Percentiles rank a stretch among this genome's conserved stretches.
phyloP scores from a whole-genome alignment of 1,284 basidiomycete species.

The Moniliophthora roreri region DNA sequence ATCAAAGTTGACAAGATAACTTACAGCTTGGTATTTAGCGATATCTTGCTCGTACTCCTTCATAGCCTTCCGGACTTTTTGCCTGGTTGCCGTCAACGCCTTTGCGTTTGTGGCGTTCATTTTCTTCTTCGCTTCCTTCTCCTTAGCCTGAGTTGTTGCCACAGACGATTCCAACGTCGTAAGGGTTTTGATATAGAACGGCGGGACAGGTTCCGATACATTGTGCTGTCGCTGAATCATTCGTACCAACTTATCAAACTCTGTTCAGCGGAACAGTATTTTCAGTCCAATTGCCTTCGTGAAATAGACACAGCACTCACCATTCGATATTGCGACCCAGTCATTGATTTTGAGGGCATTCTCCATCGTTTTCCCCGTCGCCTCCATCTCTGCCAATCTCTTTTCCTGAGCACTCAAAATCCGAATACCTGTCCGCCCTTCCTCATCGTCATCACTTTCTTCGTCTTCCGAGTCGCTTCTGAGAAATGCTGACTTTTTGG shows the following conservation, averaged over 20 bases:
- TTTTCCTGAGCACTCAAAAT: constrained; percentile 82
- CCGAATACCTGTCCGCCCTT: constrained; percentile 70
- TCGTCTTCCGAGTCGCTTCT: constrained; percentile 60
- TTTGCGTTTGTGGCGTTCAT: constrained; percentile 95
- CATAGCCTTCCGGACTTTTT: constrained; percentile 89
- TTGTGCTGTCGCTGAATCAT: constrained; percentile 90
- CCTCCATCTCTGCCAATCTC: constrained; percentile 86
- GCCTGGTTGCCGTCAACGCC: constrained; percentile 95
- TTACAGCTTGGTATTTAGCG: constrained; percentile 77
- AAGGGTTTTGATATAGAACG: constrained; percentile 84
- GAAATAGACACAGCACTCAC: constrained; percentile 40
- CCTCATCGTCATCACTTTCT: constrained; percentile 67
- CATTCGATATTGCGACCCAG: constrained; percentile 91
- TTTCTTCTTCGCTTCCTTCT: constrained; percentile 94
- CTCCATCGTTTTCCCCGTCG: constrained; percentile 86
- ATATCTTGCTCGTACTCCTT: constrained; percentile 91
- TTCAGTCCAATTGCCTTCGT: constrained; percentile 6
- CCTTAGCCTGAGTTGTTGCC: constrained; percentile 74
- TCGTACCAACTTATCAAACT: constrained; percentile 94
- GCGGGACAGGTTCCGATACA: constrained; percentile 84
- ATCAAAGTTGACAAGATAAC: constrained; percentile 21
- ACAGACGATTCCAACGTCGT: constrained; percentile 78
- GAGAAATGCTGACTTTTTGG: constrained; percentile 18
- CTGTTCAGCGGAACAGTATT: constrained; percentile 39
- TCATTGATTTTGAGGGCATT: constrained; percentile 97